These are phyloP conservation scores for Persicaria tinctoria DNA, from an alignment of 148 eudicot species.

Conservation along the genomic window DNA sequence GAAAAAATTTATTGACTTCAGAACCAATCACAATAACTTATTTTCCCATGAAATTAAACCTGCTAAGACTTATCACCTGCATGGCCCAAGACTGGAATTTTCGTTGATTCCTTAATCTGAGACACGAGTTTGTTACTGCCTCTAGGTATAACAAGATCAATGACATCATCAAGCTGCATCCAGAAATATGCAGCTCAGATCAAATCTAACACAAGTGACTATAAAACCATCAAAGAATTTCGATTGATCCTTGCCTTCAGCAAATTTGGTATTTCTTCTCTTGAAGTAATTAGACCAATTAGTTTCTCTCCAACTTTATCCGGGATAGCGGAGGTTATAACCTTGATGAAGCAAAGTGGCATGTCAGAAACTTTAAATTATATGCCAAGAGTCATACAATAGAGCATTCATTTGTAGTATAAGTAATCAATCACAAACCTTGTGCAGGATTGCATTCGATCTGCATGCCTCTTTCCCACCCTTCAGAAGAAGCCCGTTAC, in stretches of 20 bases:
- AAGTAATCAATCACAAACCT: conserved; percentile 35
- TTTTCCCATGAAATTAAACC: background rate
- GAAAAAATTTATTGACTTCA: background rate
- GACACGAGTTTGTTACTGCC: conserved; percentile 98
- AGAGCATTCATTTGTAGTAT: background rate
- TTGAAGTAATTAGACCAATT: conserved; percentile 80
- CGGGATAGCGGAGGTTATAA: conserved; percentile 79
- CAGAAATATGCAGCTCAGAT: background rate
- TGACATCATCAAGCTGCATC: conserved; percentile 89
- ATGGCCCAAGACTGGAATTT: conserved; percentile 96
- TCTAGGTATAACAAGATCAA: conserved; percentile 98
- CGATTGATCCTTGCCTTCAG: conserved; percentile 47
- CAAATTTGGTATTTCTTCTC: conserved; percentile 89
- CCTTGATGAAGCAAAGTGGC: conserved; percentile 25
- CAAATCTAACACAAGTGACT: background rate
- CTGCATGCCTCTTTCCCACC: conserved; percentile 94
- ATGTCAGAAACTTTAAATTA: background rate
- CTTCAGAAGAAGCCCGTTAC: conserved; percentile 90
- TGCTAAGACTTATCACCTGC: conserved; percentile 41
- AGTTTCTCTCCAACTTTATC: conserved; percentile 64
- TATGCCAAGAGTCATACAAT: background rate
- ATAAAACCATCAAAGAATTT: background rate
- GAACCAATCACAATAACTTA: conserved; percentile 7
- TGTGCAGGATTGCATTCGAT: conserved; percentile 81
- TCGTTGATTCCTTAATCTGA: conserved; percentile 93